phyloP scores from a whole-genome alignment of 305 asterid genomes.

The Rubia occidens region DNA sequence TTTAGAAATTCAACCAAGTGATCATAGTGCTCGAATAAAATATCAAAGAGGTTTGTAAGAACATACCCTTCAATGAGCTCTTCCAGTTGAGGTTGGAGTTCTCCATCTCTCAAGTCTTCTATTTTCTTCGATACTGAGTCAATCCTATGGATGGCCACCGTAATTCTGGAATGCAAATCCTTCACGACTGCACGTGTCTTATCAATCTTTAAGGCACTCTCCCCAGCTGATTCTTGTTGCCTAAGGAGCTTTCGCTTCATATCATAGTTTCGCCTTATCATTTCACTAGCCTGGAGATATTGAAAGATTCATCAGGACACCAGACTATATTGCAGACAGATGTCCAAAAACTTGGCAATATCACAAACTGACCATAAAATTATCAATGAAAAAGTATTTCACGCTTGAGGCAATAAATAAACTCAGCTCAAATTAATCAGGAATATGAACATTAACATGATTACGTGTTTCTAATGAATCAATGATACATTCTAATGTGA shows the following conservation, averaged over 20 bases:
- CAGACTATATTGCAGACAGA: background rate
- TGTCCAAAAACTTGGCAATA: background rate
- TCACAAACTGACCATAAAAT: background rate
- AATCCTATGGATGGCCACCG: constrained; percentile 85
- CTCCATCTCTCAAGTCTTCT: constrained; percentile 82
- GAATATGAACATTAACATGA: background rate
- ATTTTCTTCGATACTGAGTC: constrained; percentile 75
- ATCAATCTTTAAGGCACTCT: constrained; percentile 34
- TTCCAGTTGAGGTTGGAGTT: constrained; percentile 96
- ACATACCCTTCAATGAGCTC: constrained; percentile 91
- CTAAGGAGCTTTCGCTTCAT: constrained; percentile 70
- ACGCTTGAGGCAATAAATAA: background rate
- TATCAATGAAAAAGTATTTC: no score
- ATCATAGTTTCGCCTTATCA: constrained; percentile 58
- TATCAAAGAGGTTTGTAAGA: constrained; percentile 1
- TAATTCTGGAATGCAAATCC: constrained; percentile 84
- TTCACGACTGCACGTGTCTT: constrained; percentile 81
- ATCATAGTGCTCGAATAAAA: background rate
- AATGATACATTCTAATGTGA: background rate
- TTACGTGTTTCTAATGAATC: background rate
- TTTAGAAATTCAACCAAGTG: background rate
- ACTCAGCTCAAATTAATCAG: background rate
- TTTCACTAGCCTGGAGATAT: constrained; percentile 63
- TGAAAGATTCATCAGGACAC: constrained; percentile 15
- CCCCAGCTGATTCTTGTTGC: constrained; percentile 72